Evolutionary conservation across 495 filamentous ascomycete genomes (phyloP), one percentile per base, ranked within the genome.

Genomic region (Lophiostoma macrostomum): DNA sequence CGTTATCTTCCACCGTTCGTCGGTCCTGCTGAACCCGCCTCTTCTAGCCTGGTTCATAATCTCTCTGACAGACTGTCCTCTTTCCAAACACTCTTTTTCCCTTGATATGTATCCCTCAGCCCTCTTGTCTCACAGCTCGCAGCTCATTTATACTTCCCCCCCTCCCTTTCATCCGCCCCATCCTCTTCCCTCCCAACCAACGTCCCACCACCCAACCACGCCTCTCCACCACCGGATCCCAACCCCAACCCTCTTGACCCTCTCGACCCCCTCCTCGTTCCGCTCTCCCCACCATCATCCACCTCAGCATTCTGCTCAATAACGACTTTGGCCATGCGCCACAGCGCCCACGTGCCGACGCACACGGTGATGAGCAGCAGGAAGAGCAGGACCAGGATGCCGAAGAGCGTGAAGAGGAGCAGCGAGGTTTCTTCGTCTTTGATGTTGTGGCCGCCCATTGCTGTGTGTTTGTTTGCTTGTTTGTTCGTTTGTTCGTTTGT

Each of bases 351-450:
- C 1, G 51, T 55, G 18, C 47, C 41, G 4, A 55, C 22, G 2
- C 38, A 13, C 13, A 55, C 11, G 10, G 31, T 16, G 31, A 55
- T 31, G 32, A 55, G 51, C 8, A 55, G 23, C 7, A 55, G 34
- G 41, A 55, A 55, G 42, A 55, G 51, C n/a, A 47, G 34, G 30
- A 55, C 11, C 1, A 55, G 42, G 34, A 55, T 55, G 3, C 51
- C 51, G 42, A 55, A 55, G 24, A 55, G 42, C 5, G 51, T 55
- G 24, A 47, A 46, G 51, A 55, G 40, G 40, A 55, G 42, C 32
- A 55, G 51, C 23, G 30, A n/a, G 12, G 23, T 35, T 3, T 35
- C 28, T 8, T 43, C 36, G 50, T 13, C 20, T 4, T 37, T 28
- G 50, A 22, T 11, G 16, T 34, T 32, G 25, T 16, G 19, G 35